These are phyloP conservation scores for Cryptococcus neoformans DNA, from an alignment of 1,284 basidiomycete species.

Conservation along the genomic window DNA sequence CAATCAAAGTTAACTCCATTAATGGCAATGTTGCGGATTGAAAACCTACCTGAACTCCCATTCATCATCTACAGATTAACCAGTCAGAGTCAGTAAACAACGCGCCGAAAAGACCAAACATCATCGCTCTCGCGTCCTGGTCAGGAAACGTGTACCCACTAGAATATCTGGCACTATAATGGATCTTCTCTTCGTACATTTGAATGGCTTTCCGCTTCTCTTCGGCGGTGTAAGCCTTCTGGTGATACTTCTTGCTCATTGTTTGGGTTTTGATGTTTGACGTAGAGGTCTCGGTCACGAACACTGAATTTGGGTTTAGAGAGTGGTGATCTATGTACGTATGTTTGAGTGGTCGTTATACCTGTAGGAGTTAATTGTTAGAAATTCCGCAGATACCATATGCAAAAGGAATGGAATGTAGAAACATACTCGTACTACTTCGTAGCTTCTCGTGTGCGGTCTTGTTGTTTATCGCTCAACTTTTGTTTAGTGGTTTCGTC, in stretches of 20 bases:
- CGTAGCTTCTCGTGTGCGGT: too few species aligned
- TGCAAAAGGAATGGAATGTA: too few species aligned
- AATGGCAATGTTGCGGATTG: too few species aligned
- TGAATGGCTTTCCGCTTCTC: constrained; percentile 48
- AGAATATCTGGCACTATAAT: constrained; percentile 41
- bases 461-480: too few species aligned
- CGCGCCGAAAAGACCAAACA: neutral
- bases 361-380: too few species aligned
- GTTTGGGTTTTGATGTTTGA: neutral
- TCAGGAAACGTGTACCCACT: constrained; percentile 25
- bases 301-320: neutral
- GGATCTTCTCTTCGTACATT: constrained; percentile 48
- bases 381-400: too few species aligned
- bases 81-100: neutral
- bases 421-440: too few species aligned
- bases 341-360: neutral
- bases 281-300: neutral
- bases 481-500: too few species aligned
- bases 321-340: too few species aligned
- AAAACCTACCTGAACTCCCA: constrained; percentile 47
- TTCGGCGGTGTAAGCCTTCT: constrained; percentile 41
- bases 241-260: constrained; percentile 46
- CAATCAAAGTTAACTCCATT: neutral
- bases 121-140: neutral
- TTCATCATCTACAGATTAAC: constrained; percentile 37